phyloP scores from a whole-genome alignment of 192 early-diverging fungal genomes.

The Rhizophlyctis rosea region DNA sequence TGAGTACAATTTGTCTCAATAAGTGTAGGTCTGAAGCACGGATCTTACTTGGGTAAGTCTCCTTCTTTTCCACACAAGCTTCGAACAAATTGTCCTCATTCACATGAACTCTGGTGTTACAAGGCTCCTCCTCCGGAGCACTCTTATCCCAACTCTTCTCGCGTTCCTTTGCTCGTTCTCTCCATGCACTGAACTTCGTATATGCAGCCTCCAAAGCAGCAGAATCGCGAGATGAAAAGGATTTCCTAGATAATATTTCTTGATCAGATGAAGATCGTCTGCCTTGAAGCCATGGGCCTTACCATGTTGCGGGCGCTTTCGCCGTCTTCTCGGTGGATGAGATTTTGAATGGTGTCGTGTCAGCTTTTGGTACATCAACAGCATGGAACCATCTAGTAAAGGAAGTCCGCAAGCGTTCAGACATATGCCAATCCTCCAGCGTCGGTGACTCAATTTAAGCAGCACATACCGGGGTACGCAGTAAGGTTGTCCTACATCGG shows the following conservation, averaged over 20 bases:
- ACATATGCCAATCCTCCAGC: neutral
- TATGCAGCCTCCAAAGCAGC: conserved; percentile 34
- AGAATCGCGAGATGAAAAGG: conserved; percentile 42
- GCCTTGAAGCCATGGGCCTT: conserved; percentile 2
- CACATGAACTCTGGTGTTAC: conserved; percentile 54
- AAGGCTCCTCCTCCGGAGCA: neutral
- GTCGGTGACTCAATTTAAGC: neutral
- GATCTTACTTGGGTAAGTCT: conserved; percentile 53
- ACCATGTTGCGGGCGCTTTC: conserved; percentile 33
- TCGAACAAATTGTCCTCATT: conserved; percentile 81
- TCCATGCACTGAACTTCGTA: conserved; percentile 20
- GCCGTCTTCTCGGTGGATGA: conserved; percentile 8
- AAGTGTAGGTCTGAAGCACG: neutral
- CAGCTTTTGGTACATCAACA: conserved; percentile 43
- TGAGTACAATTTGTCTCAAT: neutral
- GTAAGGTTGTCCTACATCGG: neutral
- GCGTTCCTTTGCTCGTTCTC: neutral
- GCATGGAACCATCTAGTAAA: conserved; percentile 48
- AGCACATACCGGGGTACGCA: neutral
- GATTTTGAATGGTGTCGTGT: conserved; percentile 42
- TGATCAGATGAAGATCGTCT: too few relatives aligned
- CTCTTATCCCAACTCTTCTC: neutral
- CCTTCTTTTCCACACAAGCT: conserved; percentile 67
- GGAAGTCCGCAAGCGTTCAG: neutral
- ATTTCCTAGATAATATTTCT: conserved; percentile 19